Conservation (phyloP, 257 asterid species). For the Primulina tabacum region DNA sequence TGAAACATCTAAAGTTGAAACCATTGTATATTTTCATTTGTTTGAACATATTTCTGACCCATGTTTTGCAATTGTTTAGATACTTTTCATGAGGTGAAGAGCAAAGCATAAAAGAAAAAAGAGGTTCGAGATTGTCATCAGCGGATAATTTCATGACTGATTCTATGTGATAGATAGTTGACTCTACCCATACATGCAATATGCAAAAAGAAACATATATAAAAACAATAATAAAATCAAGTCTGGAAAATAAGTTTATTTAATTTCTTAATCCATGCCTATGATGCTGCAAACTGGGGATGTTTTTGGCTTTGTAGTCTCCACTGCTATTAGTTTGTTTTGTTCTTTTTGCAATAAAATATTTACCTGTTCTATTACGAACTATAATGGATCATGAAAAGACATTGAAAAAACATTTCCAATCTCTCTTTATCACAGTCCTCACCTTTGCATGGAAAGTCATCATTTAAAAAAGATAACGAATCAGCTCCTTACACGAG, state of each 20-base stretch:
- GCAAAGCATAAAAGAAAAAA: slow-evolving; percentile 63
- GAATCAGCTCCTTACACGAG: slow-evolving; percentile 43
- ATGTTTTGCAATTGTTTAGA: slow-evolving; percentile 42
- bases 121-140: slow-evolving; percentile 38
- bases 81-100: slow-evolving; percentile 68
- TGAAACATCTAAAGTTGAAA: slow-evolving; percentile 14
- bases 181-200: slow-evolving; percentile 10
- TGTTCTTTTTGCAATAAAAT: background rate
- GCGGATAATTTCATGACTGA: background rate
- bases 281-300: slow-evolving; percentile 14
- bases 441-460: slow-evolving; percentile 44
- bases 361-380: background rate
- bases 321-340: background rate
- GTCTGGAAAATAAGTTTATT: background rate
- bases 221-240: too few species aligned
- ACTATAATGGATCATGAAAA: background rate
- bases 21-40: slow-evolving; percentile 14
- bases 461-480: slow-evolving; percentile 62
- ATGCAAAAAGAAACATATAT: background rate
- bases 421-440: slow-evolving; percentile 41
- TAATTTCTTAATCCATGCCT: slow-evolving; percentile 8
- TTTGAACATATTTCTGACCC: slow-evolving; percentile 29
- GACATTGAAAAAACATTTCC: slow-evolving; percentile 4
- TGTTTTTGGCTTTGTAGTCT: background rate
- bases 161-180: slow-evolving; percentile 6